phyloP scores from a whole-genome alignment of 2,329 filamentous ascomycete species.

The Fusarium sp. region DNA sequence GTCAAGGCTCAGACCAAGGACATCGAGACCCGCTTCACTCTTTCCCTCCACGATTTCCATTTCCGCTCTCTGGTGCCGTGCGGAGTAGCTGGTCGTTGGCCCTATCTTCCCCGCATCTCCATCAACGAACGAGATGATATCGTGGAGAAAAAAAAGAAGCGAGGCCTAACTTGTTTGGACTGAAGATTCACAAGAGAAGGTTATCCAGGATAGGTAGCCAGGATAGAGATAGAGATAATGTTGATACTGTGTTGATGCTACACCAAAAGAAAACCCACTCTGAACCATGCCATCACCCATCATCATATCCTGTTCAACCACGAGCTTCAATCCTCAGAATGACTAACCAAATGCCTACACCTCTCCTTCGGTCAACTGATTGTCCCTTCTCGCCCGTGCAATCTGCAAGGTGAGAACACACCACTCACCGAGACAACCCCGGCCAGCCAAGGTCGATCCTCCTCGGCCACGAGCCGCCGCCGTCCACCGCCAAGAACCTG shows the following conservation, averaged over 20 bases:
- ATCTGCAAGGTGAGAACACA: neutral
- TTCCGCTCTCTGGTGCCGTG: conserved; percentile 14
- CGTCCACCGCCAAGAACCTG: neutral
- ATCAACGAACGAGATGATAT: conserved; percentile 17
- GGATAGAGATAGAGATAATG: neutral
- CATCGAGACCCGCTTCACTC: neutral
- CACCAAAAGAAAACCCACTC: neutral
- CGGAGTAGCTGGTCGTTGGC: conserved; percentile 30
- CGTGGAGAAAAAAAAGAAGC: conserved; percentile 6
- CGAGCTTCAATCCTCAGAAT: neutral
- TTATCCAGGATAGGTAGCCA: neutral
- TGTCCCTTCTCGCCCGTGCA: neutral
- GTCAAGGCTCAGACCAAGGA: neutral
- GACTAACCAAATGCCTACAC: neutral
- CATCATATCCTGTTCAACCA: neutral
- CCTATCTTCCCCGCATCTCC: conserved; percentile 29
- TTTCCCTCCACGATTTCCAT: conserved; percentile 27
- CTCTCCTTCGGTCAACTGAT: neutral
- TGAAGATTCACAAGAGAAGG: neutral
- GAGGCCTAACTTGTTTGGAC: neutral
- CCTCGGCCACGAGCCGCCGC: neutral
- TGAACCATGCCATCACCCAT: neutral
- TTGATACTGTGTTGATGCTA: neutral
- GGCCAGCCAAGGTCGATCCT: conserved; percentile 2
- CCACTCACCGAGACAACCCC: neutral